These are phyloP conservation scores for Microstegium vimineum DNA, from an alignment of 176 grass and related monocot species.

Conservation along the genomic window DNA sequence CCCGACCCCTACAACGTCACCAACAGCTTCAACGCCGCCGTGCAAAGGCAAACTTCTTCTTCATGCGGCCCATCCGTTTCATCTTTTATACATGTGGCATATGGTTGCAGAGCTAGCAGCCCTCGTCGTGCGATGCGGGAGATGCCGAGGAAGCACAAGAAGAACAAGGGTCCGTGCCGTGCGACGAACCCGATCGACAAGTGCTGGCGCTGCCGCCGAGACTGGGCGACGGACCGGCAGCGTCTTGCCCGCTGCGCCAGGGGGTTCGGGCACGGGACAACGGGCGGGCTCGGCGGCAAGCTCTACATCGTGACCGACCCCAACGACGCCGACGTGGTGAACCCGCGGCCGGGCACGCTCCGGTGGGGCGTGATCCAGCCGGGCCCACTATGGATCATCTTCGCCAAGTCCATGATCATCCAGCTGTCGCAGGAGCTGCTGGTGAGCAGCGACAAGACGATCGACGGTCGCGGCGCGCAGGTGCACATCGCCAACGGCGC, in stretches of 20 bases:
- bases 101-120: not conserved
- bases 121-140: constrained; percentile 20
- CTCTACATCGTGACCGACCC: constrained; percentile 70
- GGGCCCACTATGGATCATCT: constrained; percentile 71
- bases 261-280: constrained; percentile 50
- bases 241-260: constrained; percentile 56
- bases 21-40: constrained; percentile 51
- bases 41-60: no score
- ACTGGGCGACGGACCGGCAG: constrained; percentile 63
- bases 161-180: constrained; percentile 27
- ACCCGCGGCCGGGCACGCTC: constrained; percentile 57
- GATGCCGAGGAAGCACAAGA: not conserved
- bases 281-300: constrained; percentile 42
- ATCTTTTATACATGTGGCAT: no score
- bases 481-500: constrained; percentile 64
- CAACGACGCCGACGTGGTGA: constrained; percentile 42
- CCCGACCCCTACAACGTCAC: constrained; percentile 57
- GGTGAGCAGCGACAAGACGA: constrained; percentile 70
- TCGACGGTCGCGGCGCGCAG: constrained; percentile 75
- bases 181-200: constrained; percentile 90
- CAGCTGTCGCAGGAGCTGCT: constrained; percentile 59
- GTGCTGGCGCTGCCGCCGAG: constrained; percentile 65
- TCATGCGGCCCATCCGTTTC: no score
- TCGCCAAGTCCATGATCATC: constrained; percentile 69
- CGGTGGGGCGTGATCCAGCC: constrained; percentile 59